Evolutionary conservation across 352 stramenopile species (phyloP), one percentile per base, ranked within the genome.

Genomic region (Pythium myriotylum): DNA sequence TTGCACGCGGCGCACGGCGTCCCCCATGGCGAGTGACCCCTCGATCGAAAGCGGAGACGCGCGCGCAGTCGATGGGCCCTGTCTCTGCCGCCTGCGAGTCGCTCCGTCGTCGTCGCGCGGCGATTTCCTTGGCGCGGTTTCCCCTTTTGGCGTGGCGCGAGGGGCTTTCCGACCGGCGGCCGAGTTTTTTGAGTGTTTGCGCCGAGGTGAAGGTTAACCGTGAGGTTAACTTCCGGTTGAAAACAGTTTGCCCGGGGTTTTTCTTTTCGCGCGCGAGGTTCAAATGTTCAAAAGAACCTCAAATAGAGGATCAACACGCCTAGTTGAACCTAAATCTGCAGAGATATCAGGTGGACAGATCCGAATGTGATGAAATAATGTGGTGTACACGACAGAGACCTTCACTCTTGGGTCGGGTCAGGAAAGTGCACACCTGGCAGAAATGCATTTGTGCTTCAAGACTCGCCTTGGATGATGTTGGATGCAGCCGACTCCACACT

Each of bases 1-100:
- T 54, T 77, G 79, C 55, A 89, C 75, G 66, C 75, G 79, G 59
- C 81, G 68, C 62, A 90, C 80, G 54, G 78, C 80, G 60, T 92
- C 83, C 33, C 80, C 70, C 80, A 92, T 90, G 37, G n/a, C 22
- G 39, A n/a, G 20, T 45, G 3, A 14, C 23, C 24, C 27, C 4
- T 22, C 35, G 51, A 51, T 40, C 33, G 59, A 32, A 42, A 33
- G 53, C 4, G 20, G 13, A 49, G 16, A 23, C 20, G 42, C 20
- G 16, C 17, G 42, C 41, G 22, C 41, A 46, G 3, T 37, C 16
- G 43, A 29, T 59, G 19, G 48, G 42, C 16, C 14, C 14, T 22
- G 41, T 14, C 56, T 20, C 22, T 41, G 41, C 47, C 42, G 39
- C 33, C 22, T 26, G 20, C n/a, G 33, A 17, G 26, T 12, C 0